Percentiles rank a stretch among this genome's conserved stretches.
phyloP scores from a whole-genome alignment of 73 alveolate genomes.

The Paramecium tetraurelia region DNA sequence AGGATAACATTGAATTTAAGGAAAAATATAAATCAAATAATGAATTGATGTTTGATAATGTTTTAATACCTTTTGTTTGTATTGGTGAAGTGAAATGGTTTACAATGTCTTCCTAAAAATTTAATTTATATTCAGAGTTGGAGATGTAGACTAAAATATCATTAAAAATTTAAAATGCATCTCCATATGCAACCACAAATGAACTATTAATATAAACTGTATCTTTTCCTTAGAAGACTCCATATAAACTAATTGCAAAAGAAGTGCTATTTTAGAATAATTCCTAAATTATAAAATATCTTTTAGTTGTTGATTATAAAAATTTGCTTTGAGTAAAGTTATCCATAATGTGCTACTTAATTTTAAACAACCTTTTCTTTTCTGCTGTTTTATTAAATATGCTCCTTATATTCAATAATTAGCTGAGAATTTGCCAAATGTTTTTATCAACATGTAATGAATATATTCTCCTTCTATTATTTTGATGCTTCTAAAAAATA shows the following conservation, averaged over 20 bases:
- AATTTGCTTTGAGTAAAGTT: conserved; percentile 20
- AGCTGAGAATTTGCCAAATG: conserved; percentile 1
- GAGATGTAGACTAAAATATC: conserved; percentile 58
- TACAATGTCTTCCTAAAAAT: background rate
- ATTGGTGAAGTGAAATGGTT: background rate
- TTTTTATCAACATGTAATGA: conserved; percentile 10
- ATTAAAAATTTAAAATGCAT: conserved; percentile 33
- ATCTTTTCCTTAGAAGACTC: background rate
- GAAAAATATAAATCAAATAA: background rate
- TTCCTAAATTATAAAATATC: background rate
- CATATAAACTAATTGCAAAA: conserved; percentile 45
- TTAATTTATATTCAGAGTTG: background rate
- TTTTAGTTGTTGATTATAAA: conserved; percentile 14
- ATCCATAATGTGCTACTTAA: conserved; percentile 7
- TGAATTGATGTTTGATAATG: too few relatives aligned
- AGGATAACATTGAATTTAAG: background rate
- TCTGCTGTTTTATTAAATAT: background rate
- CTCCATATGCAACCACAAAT: conserved; percentile 49
- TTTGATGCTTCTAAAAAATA: conserved; percentile 38
- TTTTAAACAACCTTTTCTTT: background rate
- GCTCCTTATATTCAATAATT: conserved; percentile 26
- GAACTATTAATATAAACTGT: background rate
- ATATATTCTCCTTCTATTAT: conserved; percentile 12
- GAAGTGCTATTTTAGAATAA: conserved; percentile 51
- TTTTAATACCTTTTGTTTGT: too few relatives aligned